Evolutionary conservation across 2,329 filamentous ascomycete genomes (phyloP), one percentile per base, ranked within the genome.

Genomic region (Claviceps purpurea): DNA sequence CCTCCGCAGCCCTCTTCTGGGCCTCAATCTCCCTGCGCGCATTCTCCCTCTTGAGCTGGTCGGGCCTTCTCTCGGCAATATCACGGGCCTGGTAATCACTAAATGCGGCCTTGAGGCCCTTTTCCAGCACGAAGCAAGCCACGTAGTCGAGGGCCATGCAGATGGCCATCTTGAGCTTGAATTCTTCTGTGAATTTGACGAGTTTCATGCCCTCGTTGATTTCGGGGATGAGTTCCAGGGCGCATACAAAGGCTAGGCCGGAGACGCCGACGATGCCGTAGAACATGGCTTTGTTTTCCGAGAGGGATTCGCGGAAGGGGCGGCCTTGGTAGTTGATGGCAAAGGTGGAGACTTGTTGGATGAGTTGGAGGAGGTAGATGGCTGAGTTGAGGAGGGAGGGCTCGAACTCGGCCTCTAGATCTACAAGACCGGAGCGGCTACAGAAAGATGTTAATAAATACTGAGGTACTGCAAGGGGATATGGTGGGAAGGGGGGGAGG

Each of bases 261-360:
- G 89, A 88, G 16, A 96, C 91, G 57, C 86, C 85, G 42, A 98
- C 73, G 52, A 98, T 89, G 54, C 93, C 93, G 76, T 87, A 98
- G 74, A 93, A 98, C 93, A 98, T 98, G 66, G 88, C 89, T 68
- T 83, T 86, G 75, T 98, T 98, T 72, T 96, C 93, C 5, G 86
- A 84, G 58, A 98, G 89, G 22, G 86, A 87, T 71, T 98, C 93
- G 55, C 93, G 87, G 85, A 98, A 98, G 13, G 93, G 93, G 10
- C 93, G 86, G 54, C 93, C 93, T 70, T 98, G 93, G 74, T 98
- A 98, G 75, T 98, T 98, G 75, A 98, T 95, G 55, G 93, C 90
- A 63, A 98, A 98, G 3, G 93, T 98, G 24, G 90, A 96, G 64
- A 98, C 95, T 69, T 98, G 93, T 70, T 98, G 93, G 68, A 98